Conservation (phyloP, 164 flowering plant species). For the Liquidambar formosana region DNA sequence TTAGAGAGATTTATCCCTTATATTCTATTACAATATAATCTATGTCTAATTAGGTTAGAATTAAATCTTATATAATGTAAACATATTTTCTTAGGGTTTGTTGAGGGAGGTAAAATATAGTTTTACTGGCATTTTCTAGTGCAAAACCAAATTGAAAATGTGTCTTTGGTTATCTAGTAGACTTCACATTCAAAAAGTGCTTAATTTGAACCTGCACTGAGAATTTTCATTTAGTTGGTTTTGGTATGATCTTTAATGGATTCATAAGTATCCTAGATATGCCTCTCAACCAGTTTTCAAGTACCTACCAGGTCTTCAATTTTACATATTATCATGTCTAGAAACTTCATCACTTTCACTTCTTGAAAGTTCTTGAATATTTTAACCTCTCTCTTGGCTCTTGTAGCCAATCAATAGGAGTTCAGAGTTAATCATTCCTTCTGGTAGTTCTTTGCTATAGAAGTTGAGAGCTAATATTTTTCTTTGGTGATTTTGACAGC, state of each 20-base stretch:
- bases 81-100: neutral
- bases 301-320: neutral
- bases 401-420: neutral
- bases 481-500: slow-evolving; percentile 45
- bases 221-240: neutral
- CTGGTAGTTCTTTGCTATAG: neutral
- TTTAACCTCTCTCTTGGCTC: neutral
- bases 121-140: neutral
- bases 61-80: neutral
- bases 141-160: neutral
- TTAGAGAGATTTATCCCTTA: neutral
- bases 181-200: neutral
- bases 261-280: neutral
- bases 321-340: neutral
- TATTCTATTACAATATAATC: too few relatives aligned
- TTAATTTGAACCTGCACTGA: neutral
- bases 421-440: neutral
- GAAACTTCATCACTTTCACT: neutral
- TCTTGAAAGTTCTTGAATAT: neutral
- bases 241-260: neutral
- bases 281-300: neutral
- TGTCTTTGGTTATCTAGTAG: neutral
- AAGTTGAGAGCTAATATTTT: slow-evolving; percentile 1
- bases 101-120: neutral
- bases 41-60: neutral